Base-by-base conservation (phyloP, 805 yeast species). In the Geotrichum ghanense region DNA sequence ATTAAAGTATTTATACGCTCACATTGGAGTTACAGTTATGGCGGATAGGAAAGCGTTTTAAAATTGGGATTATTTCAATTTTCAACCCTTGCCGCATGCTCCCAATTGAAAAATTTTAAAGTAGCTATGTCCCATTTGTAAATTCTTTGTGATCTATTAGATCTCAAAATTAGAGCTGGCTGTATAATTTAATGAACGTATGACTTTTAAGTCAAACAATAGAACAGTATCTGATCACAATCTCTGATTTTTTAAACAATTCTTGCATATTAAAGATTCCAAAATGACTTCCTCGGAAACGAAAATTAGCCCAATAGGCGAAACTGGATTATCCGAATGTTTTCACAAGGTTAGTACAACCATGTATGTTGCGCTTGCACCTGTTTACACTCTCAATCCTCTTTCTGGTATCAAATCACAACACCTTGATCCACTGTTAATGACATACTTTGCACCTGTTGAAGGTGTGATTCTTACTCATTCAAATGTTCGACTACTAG, bases 381-480 rank as follows among this genome's bases (percentile, higher is more conserved):
- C 99, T 45, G 70, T 78, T 46, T 84, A 81, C 64, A 59, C 79
- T 34, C 68, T 71, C 39, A 69, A 73, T 44, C 95, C 96, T 4
- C 60, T 81, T 14, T 77, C 76, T 50, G 99, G 97, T 39, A 73
- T 92, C 52, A 77, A 78, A 62, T 73, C 79, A 23, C 97, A 90
- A 67, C 97, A 92, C 66, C 67, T 92, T 52, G 95, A 92, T 59
- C 88, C 92, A 2, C 69, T 92, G 64, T 69, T 92, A 24, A 86
- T 92, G 95, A 78, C 83, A 39, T 86, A 82, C 62, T 82, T 75
- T 53, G 65, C 76, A 12, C 73, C 78, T 22, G 82, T 81, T 2
- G 75, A 75, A 35, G 98, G 98, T 22, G 88, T 92, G 17, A 83
- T 92, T 7, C 67, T 92, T 50, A 81, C 95, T 2, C 88, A 90